These are phyloP conservation scores for Ligustrum vulgare DNA, from an alignment of 257 asterid species.

Conservation along the genomic window DNA sequence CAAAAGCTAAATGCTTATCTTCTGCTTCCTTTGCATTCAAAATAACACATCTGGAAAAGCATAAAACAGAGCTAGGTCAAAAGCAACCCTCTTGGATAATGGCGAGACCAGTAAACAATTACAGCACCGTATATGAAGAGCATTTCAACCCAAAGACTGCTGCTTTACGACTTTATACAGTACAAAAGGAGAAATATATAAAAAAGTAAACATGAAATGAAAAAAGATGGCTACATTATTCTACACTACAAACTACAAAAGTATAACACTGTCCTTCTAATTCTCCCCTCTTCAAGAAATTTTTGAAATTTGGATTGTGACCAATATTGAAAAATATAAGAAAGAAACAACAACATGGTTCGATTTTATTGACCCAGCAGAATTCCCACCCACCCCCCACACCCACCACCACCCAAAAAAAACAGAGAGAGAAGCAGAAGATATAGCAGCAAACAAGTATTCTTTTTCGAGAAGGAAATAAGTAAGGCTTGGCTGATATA, in stretches of 20 bases:
- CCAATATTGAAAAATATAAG: slow-evolving; percentile 5
- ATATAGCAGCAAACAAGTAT: neutral
- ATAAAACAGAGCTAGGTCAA: neutral
- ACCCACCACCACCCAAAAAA: neutral
- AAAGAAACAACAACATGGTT: neutral
- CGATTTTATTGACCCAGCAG: slow-evolving; percentile 1
- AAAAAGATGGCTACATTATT: neutral
- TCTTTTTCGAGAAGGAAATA: neutral
- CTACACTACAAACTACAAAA: neutral
- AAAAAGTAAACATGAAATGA: neutral
- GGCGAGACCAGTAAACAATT: neutral
- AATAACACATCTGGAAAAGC: slow-evolving; percentile 62
- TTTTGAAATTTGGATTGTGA: slow-evolving; percentile 1
- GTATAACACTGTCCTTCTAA: slow-evolving; percentile 3
- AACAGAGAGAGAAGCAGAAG: neutral
- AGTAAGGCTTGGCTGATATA: neutral
- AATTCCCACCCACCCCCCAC: neutral
- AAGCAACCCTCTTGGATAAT: slow-evolving; percentile 2
- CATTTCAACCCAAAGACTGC: neutral
- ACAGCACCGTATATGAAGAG: slow-evolving; percentile 1
- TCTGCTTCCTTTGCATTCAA: slow-evolving; percentile 68
- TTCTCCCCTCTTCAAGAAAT: neutral
- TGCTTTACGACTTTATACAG: neutral
- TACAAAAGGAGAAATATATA: neutral
- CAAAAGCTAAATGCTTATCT: slow-evolving; percentile 65